Conservation (phyloP, 257 asterid species). For the Buddleja alternifolia region DNA sequence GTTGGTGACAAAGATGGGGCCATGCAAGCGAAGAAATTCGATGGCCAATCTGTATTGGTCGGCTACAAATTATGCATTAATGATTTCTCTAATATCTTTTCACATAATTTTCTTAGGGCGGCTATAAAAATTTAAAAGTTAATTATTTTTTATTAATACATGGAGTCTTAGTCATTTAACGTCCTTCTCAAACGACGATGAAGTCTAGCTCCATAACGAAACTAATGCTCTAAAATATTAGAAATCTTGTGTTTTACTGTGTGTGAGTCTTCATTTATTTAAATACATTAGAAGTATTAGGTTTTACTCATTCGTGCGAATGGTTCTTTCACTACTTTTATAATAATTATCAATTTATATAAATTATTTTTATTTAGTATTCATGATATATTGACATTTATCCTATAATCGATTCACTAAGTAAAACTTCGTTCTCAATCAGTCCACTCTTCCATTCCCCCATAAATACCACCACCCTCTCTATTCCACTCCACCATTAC, state of each 20-base stretch:
- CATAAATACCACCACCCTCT: slow-evolving; percentile 40
- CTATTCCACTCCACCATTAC: background rate
- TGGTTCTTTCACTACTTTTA: no score
- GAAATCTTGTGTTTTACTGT: no score
- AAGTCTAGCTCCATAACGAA: no score
- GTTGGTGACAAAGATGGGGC: slow-evolving; percentile 29
- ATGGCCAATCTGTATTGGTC: slow-evolving; percentile 31
- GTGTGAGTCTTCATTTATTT: no score
- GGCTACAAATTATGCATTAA: slow-evolving; percentile 29
- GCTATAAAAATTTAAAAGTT: slow-evolving; percentile 14
- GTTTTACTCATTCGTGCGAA: no score
- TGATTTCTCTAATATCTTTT: background rate
- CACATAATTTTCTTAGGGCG: slow-evolving; percentile 20
- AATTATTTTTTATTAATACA: slow-evolving; percentile 13
- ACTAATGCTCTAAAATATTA: no score
- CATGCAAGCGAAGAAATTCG: slow-evolving; percentile 27
- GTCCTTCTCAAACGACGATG: background rate
- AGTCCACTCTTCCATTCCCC: background rate
- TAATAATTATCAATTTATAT: no score
- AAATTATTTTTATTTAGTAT: no score
- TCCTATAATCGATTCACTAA: no score
- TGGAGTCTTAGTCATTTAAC: slow-evolving; percentile 21
- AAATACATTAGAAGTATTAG: no score
- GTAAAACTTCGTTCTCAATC: no score
- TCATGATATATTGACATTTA: no score